Evolutionary conservation across 2,329 filamentous ascomycete species (phyloP).

Genomic region (Proliferodiscus dingleyae): DNA sequence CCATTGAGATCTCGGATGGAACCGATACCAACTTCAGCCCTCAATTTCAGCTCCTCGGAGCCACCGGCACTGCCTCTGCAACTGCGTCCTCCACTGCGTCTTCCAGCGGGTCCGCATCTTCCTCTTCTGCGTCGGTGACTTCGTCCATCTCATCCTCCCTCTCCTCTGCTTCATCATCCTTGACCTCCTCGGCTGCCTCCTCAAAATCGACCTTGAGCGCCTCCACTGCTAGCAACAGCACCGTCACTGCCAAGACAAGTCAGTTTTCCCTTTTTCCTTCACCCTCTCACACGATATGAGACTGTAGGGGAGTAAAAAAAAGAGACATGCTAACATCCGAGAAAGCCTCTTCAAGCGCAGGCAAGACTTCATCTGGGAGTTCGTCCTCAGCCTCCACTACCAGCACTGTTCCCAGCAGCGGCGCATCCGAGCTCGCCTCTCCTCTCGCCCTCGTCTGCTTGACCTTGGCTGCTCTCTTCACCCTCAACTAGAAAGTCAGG

Average conservation of each 20-base stretch:
- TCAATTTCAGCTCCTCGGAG: conserved; percentile 24
- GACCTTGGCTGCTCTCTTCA: conserved; percentile 27
- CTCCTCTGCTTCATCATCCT: conserved; percentile 2
- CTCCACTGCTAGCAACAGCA: conserved; percentile 5
- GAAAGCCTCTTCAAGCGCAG: conserved; percentile 4
- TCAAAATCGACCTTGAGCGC: conserved; percentile 5
- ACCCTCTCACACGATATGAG: too few relatives aligned
- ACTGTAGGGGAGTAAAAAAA: too few relatives aligned
- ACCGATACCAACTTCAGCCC: neutral
- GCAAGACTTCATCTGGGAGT: conserved; percentile 2
- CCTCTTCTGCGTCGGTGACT: too few relatives aligned
- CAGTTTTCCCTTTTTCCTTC: neutral
- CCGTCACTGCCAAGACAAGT: conserved; percentile 4
- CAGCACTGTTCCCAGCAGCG: conserved; percentile 10
- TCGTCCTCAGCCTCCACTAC: conserved; percentile 2
- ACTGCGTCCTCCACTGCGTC: neutral
- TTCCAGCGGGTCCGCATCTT: too few relatives aligned
- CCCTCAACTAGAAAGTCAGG: conserved; percentile 29
- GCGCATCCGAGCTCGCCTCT: conserved; percentile 21
- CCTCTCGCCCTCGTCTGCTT: conserved; percentile 30
- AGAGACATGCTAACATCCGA: neutral
- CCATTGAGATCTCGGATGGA: too few relatives aligned
- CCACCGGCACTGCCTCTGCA: conserved; percentile 8
- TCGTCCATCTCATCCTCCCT: conserved; percentile 1
- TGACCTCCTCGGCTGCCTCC: conserved; percentile 5